Evolutionary conservation across 345 rosid species (phyloP).

Genomic region (Eucalyptus virginea): DNA sequence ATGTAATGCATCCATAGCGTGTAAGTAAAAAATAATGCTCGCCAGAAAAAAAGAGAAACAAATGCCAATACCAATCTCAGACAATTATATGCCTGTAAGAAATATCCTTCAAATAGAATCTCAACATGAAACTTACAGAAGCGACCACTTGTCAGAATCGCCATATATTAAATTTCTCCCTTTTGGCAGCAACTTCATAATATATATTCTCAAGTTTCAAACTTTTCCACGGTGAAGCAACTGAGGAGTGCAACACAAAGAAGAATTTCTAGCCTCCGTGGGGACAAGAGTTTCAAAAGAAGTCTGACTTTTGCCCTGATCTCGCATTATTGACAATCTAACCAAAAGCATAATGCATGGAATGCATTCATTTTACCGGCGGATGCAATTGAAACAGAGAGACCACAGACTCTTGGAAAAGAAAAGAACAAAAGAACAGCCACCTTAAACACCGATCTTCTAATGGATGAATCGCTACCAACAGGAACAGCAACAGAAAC

Average conservation of each 20-base stretch:
- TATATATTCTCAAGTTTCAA: neutral
- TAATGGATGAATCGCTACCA: slow-evolving; percentile 17
- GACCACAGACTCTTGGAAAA: neutral
- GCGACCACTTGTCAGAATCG: neutral
- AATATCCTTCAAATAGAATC: neutral
- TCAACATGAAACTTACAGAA: neutral
- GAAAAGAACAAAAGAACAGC: neutral
- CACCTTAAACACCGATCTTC: slow-evolving; percentile 40
- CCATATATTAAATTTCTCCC: neutral
- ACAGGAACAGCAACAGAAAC: slow-evolving; percentile 26
- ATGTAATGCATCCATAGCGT: neutral
- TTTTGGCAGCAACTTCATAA: neutral
- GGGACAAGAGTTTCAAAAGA: neutral
- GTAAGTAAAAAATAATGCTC: neutral
- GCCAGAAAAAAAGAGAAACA: neutral
- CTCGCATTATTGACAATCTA: neutral
- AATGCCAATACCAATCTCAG: neutral
- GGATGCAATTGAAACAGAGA: neutral
- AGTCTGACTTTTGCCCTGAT: neutral
- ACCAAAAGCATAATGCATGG: neutral
- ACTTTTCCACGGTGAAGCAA: neutral
- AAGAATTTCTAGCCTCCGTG: neutral
- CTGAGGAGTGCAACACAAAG: neutral
- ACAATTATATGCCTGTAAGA: neutral
- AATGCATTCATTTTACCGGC: neutral